A percentile compares a stretch with the other conserved stretches of the same genome.
phyloP scores from a whole-genome alignment of 2,329 filamentous ascomycete genomes.

The Penicillium glabrum region DNA sequence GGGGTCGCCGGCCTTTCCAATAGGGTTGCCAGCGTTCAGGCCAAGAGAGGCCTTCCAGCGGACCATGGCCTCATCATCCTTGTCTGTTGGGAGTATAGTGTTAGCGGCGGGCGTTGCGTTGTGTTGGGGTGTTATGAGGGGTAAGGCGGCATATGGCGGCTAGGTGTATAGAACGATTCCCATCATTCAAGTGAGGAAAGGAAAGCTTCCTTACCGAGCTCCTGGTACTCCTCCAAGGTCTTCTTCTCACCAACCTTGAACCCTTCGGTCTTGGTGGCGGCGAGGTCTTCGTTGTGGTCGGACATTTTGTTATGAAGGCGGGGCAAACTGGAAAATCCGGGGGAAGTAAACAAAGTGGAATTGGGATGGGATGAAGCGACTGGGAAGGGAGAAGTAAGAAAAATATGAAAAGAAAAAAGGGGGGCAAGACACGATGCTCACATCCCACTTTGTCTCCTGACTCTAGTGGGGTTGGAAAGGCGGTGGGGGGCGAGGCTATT shows the following conservation, averaged over 20 bases:
- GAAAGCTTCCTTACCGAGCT: slow-evolving; percentile 71
- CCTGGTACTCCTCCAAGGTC: slow-evolving; percentile 88
- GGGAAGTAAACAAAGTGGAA: slow-evolving; percentile 4
- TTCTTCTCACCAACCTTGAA: slow-evolving; percentile 99
- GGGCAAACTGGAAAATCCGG: slow-evolving; percentile 11
- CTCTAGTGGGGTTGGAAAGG: slow-evolving; percentile 31
- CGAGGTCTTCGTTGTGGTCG: slow-evolving; percentile 71
- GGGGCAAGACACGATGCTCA: slow-evolving; percentile 2
- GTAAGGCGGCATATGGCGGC: neutral
- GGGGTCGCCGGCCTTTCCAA: slow-evolving; percentile 76
- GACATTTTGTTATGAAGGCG: slow-evolving; percentile 56
- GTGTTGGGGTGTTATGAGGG: neutral
- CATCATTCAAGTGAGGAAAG: neutral
- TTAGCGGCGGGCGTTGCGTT: neutral
- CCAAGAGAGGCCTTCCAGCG: slow-evolving; percentile 97
- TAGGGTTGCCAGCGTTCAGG: slow-evolving; percentile 68
- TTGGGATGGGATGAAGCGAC: neutral
- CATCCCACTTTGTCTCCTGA: slow-evolving; percentile 20
- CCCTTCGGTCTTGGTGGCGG: slow-evolving; percentile 84
- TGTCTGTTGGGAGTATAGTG: slow-evolving; percentile 45
- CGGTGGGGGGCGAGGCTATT: slow-evolving; percentile 32
- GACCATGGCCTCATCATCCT: slow-evolving; percentile 87
- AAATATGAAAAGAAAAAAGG: slow-evolving; percentile 6
- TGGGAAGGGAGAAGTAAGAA: slow-evolving; percentile 1
- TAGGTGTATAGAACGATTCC: neutral